Evolutionary conservation across 2,329 filamentous ascomycete species (phyloP).

Genomic region (Huntiella bhutanensis): DNA sequence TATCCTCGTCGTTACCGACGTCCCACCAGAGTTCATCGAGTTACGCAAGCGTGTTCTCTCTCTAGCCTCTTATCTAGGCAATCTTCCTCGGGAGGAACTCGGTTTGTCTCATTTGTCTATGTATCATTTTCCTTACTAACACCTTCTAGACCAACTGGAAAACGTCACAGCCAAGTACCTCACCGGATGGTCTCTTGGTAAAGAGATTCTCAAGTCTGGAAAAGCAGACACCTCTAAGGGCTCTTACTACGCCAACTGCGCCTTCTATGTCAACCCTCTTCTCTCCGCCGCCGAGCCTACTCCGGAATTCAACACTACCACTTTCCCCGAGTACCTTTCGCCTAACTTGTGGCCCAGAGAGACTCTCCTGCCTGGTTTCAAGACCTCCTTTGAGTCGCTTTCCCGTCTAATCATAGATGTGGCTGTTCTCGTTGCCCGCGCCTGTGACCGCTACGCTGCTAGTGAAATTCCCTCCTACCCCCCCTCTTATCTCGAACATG

Average conservation of each 20-base stretch:
- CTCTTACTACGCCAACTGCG: constrained; percentile 69
- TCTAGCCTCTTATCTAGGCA: constrained; percentile 76
- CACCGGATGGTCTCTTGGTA: constrained; percentile 63
- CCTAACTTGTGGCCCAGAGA: constrained; percentile 75
- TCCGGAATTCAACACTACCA: constrained; percentile 33
- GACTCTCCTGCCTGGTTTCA: constrained; percentile 54
- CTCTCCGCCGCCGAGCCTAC: constrained; percentile 45
- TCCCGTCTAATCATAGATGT: constrained; percentile 77
- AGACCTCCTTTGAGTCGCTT: constrained; percentile 49
- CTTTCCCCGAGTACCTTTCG: constrained; percentile 74
- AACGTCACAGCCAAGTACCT: constrained; percentile 44
- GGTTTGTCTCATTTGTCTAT: constrained; percentile 27
- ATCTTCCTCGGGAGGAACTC: constrained; percentile 52
- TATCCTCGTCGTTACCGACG: constrained; percentile 80
- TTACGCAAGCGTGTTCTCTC: constrained; percentile 60
- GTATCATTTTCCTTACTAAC: not conserved
- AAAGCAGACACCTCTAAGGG: constrained; percentile 66
- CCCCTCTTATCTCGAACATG: constrained; percentile 61
- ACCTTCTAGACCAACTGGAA: constrained; percentile 31
- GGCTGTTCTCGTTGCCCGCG: constrained; percentile 71
- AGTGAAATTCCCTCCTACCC: constrained; percentile 62
- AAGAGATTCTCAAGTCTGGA: constrained; percentile 62
- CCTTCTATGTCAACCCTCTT: constrained; percentile 48
- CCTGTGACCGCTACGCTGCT: constrained; percentile 71
- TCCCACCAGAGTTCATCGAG: constrained; percentile 52